These are phyloP conservation scores for Avena sativa DNA, from an alignment of 176 grass and related monocot genomes.

Conservation along the genomic window DNA sequence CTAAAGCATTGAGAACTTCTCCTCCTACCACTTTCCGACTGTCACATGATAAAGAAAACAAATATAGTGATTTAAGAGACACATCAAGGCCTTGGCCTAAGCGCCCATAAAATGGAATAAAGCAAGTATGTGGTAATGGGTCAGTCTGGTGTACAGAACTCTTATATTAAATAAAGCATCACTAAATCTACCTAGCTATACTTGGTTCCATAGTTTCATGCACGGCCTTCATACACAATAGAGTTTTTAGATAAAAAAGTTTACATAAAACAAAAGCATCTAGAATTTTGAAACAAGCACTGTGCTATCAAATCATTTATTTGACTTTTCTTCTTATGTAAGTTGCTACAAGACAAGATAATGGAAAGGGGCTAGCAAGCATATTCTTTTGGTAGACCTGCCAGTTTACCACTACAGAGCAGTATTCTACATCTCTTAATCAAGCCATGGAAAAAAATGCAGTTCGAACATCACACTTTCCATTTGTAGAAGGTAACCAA, in stretches of 20 bases:
- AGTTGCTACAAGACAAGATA: conserved; percentile 5
- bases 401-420: background rate
- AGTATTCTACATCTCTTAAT: conserved; percentile 8
- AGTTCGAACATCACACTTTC: background rate
- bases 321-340: background rate
- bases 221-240: background rate
- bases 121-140: background rate
- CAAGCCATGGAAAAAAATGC: conserved; percentile 11
- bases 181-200: conserved; percentile 27
- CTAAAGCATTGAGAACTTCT: conserved; percentile 85
- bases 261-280: conserved; percentile 7
- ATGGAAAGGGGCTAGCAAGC: background rate
- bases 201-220: conserved; percentile 14
- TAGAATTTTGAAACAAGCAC: too few relatives aligned
- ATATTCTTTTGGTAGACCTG: background rate
- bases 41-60: conserved; percentile 25
- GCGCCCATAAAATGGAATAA: conserved; percentile 21
- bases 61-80: conserved; percentile 3
- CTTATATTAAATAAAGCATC: background rate
- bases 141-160: conserved; percentile 13
- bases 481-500: conserved; percentile 23
- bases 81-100: conserved; percentile 21
- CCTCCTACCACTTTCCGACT: conserved; percentile 91
- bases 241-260: background rate
- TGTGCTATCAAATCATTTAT: background rate